phyloP scores from a whole-genome alignment of 2,329 filamentous ascomycete species.

The Phaeosphaeriaceae sp. region DNA sequence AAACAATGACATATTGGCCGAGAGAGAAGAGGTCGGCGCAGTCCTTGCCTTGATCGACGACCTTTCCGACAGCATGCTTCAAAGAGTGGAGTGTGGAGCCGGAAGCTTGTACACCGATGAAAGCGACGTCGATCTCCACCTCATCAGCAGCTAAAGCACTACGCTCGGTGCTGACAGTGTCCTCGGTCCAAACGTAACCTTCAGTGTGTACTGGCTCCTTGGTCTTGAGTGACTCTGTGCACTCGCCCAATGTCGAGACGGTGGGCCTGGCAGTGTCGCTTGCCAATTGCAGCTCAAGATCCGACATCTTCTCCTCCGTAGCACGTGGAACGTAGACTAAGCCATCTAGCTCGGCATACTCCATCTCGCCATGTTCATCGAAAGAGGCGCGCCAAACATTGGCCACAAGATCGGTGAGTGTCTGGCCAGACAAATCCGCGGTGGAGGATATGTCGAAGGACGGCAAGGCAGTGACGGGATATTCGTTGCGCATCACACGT shows the following conservation, averaged over 20 bases:
- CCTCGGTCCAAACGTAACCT: too few species aligned
- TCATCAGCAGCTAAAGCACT: too few species aligned
- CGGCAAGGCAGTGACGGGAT: not conserved
- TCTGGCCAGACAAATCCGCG: not conserved
- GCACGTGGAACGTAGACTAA: not conserved
- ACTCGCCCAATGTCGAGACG: conserved; percentile 10
- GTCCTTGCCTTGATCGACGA: too few species aligned
- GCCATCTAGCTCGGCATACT: not conserved
- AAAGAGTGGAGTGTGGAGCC: too few species aligned
- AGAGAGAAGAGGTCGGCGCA: too few species aligned
- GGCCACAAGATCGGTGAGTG: not conserved
- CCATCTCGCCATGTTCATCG: not conserved
- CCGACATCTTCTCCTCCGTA: conserved; percentile 6
- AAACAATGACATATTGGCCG: too few species aligned
- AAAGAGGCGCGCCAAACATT: not conserved
- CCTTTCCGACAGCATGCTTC: too few species aligned
- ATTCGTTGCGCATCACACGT: not conserved
- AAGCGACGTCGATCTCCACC: too few species aligned
- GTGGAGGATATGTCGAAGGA: not conserved
- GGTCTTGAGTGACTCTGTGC: too few species aligned
- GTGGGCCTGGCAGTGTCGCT: conserved; percentile 14
- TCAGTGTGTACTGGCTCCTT: too few species aligned
- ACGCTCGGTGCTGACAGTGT: too few species aligned
- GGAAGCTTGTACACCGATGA: too few species aligned
- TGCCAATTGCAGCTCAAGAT: conserved; percentile 11